Conservation (phyloP, 169 alveolate genomes). For the Cryptosporidium felis region DNA sequence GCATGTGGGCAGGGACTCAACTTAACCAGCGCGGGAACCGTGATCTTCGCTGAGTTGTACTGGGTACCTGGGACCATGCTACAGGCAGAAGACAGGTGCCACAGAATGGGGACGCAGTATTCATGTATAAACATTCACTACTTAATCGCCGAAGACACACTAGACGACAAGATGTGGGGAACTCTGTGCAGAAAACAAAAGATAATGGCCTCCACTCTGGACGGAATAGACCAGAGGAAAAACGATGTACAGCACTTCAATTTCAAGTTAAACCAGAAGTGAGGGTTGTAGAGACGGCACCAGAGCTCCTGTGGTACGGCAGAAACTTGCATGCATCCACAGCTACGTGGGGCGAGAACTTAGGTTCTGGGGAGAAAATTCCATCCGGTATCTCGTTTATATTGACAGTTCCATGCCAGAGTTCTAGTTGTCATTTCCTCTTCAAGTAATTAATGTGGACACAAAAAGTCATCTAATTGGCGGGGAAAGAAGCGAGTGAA, state of each 20-base stretch:
- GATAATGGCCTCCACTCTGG: constrained; percentile 68
- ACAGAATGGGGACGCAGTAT: constrained; percentile 92
- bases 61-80: constrained; percentile 98
- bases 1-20: constrained; percentile 96
- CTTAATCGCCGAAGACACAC: constrained; percentile 84
- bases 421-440: too few species aligned
- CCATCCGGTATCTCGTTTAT: too few species aligned
- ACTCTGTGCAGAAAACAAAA: constrained; percentile 47
- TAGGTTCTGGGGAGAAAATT: too few species aligned
- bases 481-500: too few species aligned
- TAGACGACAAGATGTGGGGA: constrained; percentile 84
- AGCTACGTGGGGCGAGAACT: too few species aligned
- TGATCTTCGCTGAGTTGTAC: constrained; percentile 95
- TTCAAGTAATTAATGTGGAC: too few species aligned
- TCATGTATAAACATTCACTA: constrained; percentile 83
- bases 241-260: constrained; percentile 33
- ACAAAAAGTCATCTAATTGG: too few species aligned
- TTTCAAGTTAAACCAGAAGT: neutral
- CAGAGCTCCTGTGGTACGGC: too few species aligned
- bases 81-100: constrained; percentile 98
- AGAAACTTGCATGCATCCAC: too few species aligned
- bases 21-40: constrained; percentile 94
- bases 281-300: too few species aligned
- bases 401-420: too few species aligned
- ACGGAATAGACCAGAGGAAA: constrained; percentile 67